Evolutionary conservation across 2,329 filamentous ascomycete genomes (phyloP).

Genomic region (Cercospora brassicicola): DNA sequence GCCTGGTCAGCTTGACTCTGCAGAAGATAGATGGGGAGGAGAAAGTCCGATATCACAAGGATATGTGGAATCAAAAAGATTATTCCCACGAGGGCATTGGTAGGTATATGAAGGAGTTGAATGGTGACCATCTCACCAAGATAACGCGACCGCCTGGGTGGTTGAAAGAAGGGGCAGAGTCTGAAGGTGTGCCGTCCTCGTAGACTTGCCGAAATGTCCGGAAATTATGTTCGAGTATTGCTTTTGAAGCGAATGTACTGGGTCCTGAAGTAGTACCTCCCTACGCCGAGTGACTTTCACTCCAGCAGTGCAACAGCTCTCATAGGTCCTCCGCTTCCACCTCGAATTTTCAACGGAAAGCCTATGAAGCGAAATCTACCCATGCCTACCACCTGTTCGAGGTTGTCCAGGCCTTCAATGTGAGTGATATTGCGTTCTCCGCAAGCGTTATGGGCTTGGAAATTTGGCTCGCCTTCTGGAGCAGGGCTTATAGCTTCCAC

Average conservation of each 20-base stretch:
- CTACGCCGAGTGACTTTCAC: neutral
- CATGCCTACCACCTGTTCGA: constrained; percentile 31
- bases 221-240: no score
- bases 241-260: no score
- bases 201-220: neutral
- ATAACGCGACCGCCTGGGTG: constrained; percentile 6
- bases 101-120: constrained; percentile 52
- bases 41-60: constrained; percentile 52
- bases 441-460: constrained; percentile 34
- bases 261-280: no score
- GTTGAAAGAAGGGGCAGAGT: constrained; percentile 8
- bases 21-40: constrained; percentile 32
- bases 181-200: constrained; percentile 1
- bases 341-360: constrained; percentile 33
- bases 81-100: constrained; percentile 51
- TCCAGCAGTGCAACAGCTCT: constrained; percentile 32
- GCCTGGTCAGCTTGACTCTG: constrained; percentile 44
- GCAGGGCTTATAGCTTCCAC: constrained; percentile 34
- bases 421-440: constrained; percentile 33
- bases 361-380: constrained; percentile 32
- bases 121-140: constrained; percentile 38
- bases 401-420: constrained; percentile 33
- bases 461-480: constrained; percentile 33
- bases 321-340: constrained; percentile 34
- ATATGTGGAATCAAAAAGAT: constrained; percentile 54